Evolutionary conservation across 2,329 filamentous ascomycete species (phyloP), one percentile per base, ranked within the genome.

Genomic region (Westerdykella ornata): DNA sequence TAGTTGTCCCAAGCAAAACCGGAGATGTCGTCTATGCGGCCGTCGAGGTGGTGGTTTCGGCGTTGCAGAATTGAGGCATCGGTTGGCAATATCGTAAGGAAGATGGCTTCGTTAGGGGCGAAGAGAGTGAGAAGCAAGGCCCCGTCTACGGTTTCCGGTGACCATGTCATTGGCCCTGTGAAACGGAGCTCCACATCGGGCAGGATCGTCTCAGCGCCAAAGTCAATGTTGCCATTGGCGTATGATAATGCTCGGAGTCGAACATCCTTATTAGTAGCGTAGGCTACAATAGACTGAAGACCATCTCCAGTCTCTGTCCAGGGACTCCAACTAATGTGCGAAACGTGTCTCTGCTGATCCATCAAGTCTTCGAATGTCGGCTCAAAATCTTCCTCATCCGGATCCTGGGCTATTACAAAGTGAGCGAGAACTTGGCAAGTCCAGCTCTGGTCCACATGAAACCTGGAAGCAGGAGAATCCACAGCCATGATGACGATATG

Each of bases 21-120:
- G 11, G 68, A 62, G 3, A 68, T 46, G 8, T 57, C 43, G 41
- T 72, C 68, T 67, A 68, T 71, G n/a, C 65, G 58, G n/a, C 51
- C 59, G 37, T 70, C 65, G 2, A 70, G 57, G 38, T 66, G 49
- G 39, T 67, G 65, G 3, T 42, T 50, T 16, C 37, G 37, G 13
- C 43, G 40, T 2, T 48, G 40, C 2, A 58, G 35, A 2, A 58
- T 51, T 1, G 50, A 54, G 8, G 51, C 58, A 43, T 65, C 50
- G 3, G 37, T 37, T 5, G 45, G 35, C 2, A 53, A 58, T 22
- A 64, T 44, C 9, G 42, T 56, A 15, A 63, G 41, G 26, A 52
- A 54, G 5, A 59, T 45, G 4, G 66, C 46, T 8, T 54, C 51
- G 3, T 55, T 46, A 11, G 43, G 45, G 1, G 56, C 56, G 37